Conservation (phyloP, 2,329 filamentous ascomycete species). For the Ascochyta rabiei region DNA sequence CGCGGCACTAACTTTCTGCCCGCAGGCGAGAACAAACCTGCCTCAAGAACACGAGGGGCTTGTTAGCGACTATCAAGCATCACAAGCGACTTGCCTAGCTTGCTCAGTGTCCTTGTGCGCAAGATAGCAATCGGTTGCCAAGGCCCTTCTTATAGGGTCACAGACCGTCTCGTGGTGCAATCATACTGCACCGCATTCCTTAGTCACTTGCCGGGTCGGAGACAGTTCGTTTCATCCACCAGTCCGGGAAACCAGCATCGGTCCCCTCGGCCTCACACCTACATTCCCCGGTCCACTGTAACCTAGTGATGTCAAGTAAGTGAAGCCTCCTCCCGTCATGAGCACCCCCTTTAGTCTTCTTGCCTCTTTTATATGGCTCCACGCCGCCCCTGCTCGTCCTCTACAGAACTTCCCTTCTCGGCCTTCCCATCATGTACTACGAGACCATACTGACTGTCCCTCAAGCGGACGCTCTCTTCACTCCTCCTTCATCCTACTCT, state of each 20-base stretch:
- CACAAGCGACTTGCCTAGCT: constrained; percentile 39
- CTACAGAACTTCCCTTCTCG: constrained; percentile 5
- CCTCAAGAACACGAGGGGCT: constrained; percentile 33
- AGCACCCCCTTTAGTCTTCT: constrained; percentile 28
- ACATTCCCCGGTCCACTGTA: constrained; percentile 47
- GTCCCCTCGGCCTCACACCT: constrained; percentile 40
- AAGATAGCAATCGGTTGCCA: constrained; percentile 41
- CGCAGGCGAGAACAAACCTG: constrained; percentile 41
- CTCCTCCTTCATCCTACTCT: constrained; percentile 50
- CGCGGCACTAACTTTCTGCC: constrained; percentile 37
- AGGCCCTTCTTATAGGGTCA: constrained; percentile 43
- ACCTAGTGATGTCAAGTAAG: constrained; percentile 51
- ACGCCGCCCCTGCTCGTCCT: constrained; percentile 19
- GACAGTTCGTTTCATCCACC: constrained; percentile 47
- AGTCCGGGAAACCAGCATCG: constrained; percentile 41
- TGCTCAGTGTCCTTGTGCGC: constrained; percentile 45
- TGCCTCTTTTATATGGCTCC: constrained; percentile 34
- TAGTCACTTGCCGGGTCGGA: constrained; percentile 44
- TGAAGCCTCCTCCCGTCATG: constrained; percentile 41
- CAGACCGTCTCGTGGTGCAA: constrained; percentile 48
- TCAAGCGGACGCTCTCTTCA: constrained; percentile 51
- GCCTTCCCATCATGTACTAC: constrained; percentile 41
- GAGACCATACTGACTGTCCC: constrained; percentile 48
- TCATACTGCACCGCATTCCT: constrained; percentile 45
- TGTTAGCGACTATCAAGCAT: constrained; percentile 39